Conservation (phyloP, 345 rosid species). For the Eucalyptus dawsonii region DNA sequence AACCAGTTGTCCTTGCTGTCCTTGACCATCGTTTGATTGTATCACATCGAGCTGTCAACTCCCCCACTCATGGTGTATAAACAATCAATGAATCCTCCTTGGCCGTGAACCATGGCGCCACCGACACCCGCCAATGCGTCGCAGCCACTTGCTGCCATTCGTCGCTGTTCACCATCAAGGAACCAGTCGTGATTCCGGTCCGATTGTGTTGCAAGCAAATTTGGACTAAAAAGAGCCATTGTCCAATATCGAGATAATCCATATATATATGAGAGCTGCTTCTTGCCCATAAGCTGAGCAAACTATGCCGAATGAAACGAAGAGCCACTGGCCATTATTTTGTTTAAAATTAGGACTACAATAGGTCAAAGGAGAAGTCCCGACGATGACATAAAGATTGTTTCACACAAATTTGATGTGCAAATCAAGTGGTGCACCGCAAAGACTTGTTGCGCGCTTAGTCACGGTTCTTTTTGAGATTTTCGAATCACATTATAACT, state of each 20-base stretch:
- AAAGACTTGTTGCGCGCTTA: background rate
- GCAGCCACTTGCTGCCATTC: no score
- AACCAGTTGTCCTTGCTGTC: no score
- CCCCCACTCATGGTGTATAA: no score
- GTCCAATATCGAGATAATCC: background rate
- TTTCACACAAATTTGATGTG: background rate
- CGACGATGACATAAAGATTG: background rate
- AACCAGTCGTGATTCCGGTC: no score
- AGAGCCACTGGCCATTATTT: background rate
- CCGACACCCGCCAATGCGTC: no score
- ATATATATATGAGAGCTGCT: no score
- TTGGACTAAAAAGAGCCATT: no score
- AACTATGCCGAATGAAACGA: background rate
- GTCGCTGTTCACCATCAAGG: no score
- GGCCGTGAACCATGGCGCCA: fast-evolving
- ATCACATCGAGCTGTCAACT: no score
- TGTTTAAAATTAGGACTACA: background rate
- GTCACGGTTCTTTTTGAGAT: background rate
- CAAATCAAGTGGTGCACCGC: background rate
- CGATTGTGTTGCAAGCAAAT: no score
- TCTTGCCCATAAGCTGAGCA: background rate
- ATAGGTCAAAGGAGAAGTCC: background rate
- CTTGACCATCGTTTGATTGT: fast-evolving
- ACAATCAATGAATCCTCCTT: fast-evolving
- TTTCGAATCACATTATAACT: background rate